Conservation (phyloP, 306 rosid species). For the Prunus kanzakura region DNA sequence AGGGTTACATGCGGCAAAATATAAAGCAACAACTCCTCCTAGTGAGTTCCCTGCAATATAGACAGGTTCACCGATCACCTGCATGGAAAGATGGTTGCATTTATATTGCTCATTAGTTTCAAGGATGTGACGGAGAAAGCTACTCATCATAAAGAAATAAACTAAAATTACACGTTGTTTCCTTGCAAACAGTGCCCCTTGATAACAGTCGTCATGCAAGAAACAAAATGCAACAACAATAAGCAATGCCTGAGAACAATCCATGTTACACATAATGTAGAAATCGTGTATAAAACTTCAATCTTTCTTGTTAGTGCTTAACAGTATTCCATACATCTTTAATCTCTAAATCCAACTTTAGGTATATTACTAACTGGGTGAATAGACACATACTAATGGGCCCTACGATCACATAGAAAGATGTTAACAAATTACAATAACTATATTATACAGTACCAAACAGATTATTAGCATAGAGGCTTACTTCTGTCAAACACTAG, state of each 20-base stretch:
- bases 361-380: not conserved
- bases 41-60: conserved; percentile 87
- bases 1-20: conserved; percentile 86
- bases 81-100: conserved; percentile 6
- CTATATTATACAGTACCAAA: too few species aligned
- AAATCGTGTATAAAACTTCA: not conserved
- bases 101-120: conserved; percentile 2
- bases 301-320: not conserved
- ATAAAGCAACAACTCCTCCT: conserved; percentile 88
- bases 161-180: not conserved
- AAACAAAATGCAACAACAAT: not conserved
- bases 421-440: too few species aligned
- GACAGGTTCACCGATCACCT: conserved; percentile 93
- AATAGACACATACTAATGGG: not conserved
- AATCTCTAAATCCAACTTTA: not conserved
- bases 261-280: not conserved
- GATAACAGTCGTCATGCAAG: not conserved
- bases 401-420: not conserved
- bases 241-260: too few species aligned
- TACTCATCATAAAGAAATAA: not conserved
- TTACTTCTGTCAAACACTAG: not conserved
- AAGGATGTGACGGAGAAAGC: not conserved
- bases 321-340: not conserved
- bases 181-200: too few species aligned
- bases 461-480: too few species aligned